Evolutionary conservation across 306 rosid genomes (phyloP).

Genomic region (Cotoneaster glaucophyllus): DNA sequence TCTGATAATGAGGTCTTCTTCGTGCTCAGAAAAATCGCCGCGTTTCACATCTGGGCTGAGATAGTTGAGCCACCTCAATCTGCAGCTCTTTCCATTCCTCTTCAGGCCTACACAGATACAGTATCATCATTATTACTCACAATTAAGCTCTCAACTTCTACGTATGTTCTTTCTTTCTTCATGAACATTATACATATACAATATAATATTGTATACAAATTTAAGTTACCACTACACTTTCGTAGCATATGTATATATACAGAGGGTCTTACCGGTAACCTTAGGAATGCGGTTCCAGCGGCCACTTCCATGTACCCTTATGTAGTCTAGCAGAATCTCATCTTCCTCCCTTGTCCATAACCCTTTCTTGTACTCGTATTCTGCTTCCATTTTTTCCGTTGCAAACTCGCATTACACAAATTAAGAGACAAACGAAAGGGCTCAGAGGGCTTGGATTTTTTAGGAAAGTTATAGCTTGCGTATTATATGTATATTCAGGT

Average conservation of each 20-base stretch:
- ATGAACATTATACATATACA: too few relatives aligned
- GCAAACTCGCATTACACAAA: neutral
- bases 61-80: conserved; percentile 33
- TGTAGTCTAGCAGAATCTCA: conserved; percentile 24
- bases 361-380: conserved; percentile 22
- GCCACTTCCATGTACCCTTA: conserved; percentile 16
- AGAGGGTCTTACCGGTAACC: conserved; percentile 13
- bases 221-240: too few relatives aligned
- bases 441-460: neutral
- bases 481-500: neutral
- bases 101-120: conserved; percentile 9
- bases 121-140: too few relatives aligned
- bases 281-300: conserved; percentile 35
- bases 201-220: too few relatives aligned
- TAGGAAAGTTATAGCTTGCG: neutral
- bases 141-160: too few relatives aligned
- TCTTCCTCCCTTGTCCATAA: conserved; percentile 38
- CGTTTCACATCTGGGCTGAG: conserved; percentile 28
- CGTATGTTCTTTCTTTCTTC: too few relatives aligned
- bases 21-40: conserved; percentile 22
- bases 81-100: conserved; percentile 29
- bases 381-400: neutral
- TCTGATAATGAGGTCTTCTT: conserved; percentile 28
- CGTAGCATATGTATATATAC: neutral
- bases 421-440: neutral